Percentiles rank a stretch among this genome's conserved stretches.
phyloP scores from a whole-genome alignment of 305 asterid species.

The Salvia sclarea region DNA sequence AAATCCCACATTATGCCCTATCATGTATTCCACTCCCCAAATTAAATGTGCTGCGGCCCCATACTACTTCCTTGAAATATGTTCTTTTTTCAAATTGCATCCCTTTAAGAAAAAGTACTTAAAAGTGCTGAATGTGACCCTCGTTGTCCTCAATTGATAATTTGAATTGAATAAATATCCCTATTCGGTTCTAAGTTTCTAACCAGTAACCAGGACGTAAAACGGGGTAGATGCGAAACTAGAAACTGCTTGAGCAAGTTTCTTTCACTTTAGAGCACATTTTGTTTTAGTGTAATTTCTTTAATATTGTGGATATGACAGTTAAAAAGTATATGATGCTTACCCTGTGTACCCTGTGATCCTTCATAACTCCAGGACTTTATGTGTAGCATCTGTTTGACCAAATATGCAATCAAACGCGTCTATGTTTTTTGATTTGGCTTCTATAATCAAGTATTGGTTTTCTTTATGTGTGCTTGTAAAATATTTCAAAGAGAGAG shows the following conservation, averaged over 20 bases:
- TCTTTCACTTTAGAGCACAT: not conserved
- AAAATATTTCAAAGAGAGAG: slow-evolving; percentile 2
- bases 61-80: slow-evolving; percentile 1
- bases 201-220: not conserved
- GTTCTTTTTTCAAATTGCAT: not conserved
- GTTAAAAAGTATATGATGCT: slow-evolving; percentile 2
- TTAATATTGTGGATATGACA: not conserved
- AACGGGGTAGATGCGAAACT: not conserved
- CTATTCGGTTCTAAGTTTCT: not conserved
- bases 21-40: slow-evolving; percentile 5
- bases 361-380: slow-evolving; percentile 5
- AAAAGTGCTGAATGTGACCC: slow-evolving; percentile 1
- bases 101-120: not conserved
- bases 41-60: not conserved
- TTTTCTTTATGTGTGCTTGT: not conserved
- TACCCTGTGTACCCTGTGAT: not conserved
- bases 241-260: not conserved
- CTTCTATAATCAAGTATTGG: not conserved
- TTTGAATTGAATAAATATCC: not conserved
- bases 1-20: slow-evolving; percentile 4
- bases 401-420: not conserved
- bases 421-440: not conserved
- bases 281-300: not conserved
- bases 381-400: not conserved
- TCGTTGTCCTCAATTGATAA: not conserved